Percentiles rank a stretch among this genome's conserved stretches.
These are phyloP conservation scores for Aspergillus nomiae DNA, from an alignment of 2,329 filamentous ascomycete species.

Conservation along the genomic window DNA sequence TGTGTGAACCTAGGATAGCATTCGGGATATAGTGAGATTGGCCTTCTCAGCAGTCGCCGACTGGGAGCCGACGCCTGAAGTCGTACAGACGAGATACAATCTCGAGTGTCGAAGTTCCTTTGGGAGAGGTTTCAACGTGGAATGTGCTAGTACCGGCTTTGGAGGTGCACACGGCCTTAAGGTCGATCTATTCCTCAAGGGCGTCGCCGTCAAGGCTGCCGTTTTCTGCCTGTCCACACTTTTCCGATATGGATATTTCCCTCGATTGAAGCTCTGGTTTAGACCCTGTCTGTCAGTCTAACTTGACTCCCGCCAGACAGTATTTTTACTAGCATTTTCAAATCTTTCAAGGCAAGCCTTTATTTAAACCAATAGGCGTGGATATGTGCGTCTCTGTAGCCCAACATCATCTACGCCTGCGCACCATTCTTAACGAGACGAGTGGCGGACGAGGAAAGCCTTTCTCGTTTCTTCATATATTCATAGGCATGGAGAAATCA, in stretches of 20 bases:
- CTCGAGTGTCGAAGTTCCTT: conserved; percentile 15
- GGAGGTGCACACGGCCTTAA: conserved; percentile 57
- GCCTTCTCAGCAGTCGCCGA: conserved; percentile 13
- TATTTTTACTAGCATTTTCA: conserved; percentile 89
- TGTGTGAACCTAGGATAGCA: conserved; percentile 79
- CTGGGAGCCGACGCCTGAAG: conserved; percentile 17
- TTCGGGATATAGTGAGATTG: conserved; percentile 63
- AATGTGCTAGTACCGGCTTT: conserved; percentile 31
- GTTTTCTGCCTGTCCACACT: conserved; percentile 40
- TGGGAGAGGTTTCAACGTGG: background rate
- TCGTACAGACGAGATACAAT: conserved; percentile 33
- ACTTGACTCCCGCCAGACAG: conserved; percentile 93
- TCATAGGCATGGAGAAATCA: conserved; percentile 85
- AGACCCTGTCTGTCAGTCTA: conserved; percentile 83
- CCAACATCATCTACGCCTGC: conserved; percentile 76
- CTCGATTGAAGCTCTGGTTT: conserved; percentile 74
- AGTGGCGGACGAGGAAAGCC: conserved; percentile 63
- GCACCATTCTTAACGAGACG: conserved; percentile 72
- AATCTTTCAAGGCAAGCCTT: conserved; percentile 77
- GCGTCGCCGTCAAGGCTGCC: conserved; percentile 42
- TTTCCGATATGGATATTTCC: conserved; percentile 59
- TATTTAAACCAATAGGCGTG: conserved; percentile 92
- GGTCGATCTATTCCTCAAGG: conserved; percentile 53
- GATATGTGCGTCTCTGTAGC: conserved; percentile 86
- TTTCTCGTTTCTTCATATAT: conserved; percentile 83